phyloP scores from a whole-genome alignment of 106 monocot genomes.

The Agapanthus africanus region DNA sequence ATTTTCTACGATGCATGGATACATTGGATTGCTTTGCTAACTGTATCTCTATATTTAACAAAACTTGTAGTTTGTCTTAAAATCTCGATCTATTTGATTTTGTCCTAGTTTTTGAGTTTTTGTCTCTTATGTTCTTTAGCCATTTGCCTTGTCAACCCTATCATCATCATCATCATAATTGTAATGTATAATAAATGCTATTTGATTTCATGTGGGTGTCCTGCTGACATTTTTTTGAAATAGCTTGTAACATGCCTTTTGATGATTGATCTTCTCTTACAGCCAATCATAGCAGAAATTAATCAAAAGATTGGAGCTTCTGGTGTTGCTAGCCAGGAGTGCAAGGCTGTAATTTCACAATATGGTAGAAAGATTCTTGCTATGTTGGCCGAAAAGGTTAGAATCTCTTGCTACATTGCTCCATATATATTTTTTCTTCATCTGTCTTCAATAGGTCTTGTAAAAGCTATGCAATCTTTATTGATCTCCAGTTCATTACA shows the following conservation, averaged over 20 bases:
- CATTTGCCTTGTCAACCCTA: background rate
- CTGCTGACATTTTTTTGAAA: too few species aligned
- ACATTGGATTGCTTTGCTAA: background rate
- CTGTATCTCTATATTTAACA: background rate
- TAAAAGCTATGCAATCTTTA: background rate
- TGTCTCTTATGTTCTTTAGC: too few species aligned
- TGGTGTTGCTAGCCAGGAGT: constrained; percentile 51
- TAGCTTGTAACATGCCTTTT: background rate
- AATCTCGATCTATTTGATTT: background rate
- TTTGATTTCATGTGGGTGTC: too few species aligned
- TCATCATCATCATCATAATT: too few species aligned
- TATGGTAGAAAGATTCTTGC: constrained; percentile 42
- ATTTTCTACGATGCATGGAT: too few species aligned
- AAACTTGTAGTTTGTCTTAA: background rate
- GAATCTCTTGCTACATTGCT: background rate
- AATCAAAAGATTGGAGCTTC: constrained; percentile 58
- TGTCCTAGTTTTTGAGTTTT: background rate
- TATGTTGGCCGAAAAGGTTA: constrained; percentile 33
- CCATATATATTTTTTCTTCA: background rate
- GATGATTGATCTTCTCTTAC: constrained; percentile 4
- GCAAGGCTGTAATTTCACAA: constrained; percentile 47
- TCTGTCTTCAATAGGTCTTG: background rate
- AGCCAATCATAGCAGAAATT: constrained; percentile 44
- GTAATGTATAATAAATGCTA: too few species aligned
- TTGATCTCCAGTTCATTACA: constrained; percentile 14